Evolutionary conservation across 2,329 filamentous ascomycete genomes (phyloP), one percentile per base, ranked within the genome.

Genomic region (Diaporthe ilicicola): DNA sequence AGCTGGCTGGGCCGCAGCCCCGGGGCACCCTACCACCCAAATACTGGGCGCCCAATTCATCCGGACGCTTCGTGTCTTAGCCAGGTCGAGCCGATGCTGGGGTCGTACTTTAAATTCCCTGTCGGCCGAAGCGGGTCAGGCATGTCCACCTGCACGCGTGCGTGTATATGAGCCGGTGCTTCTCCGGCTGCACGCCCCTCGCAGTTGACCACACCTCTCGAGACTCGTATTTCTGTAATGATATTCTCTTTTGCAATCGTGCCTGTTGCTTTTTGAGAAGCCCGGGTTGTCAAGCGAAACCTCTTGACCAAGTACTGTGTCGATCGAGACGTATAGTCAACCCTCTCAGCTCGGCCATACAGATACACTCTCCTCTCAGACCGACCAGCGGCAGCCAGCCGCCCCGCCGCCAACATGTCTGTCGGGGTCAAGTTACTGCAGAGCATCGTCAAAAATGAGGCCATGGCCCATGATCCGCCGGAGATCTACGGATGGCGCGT

Each of bases 401-500:
- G 54, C 27, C 48, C 37, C 22, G 37, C 27, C 51, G 44, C 34
- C 54, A 68, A 34, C 10, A 64, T 71, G 69, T 22, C 46, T 37
- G 10, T 53, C 54, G 53, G 64, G 19, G 59, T 67, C 37, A 71
- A 46, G 48, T 46, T 71, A 32, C 48, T 86, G 69, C 80, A 76
- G 72, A 83, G 81, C 74, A 84, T 87, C 73, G 83, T 87, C 73
- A 83, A 82, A 76, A 87, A 87, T 78, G 85, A 93, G 76, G 88
- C 91, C 69, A 92, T 92, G 84, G 89, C 85, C 78, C 81, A 83
- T 66, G 91, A 93, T 77, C 91, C 91, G 17, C 84, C 86, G 19
- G 88, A 92, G 79, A 89, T 93, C 71, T 93, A 93, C 79, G 90
- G 90, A 76, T 93, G 91, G 90, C 86, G 90, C 66, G 89, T 92